Evolutionary conservation across 2,329 filamentous ascomycete species (phyloP), one percentile per base, ranked within the genome.

Genomic region (Alternaria sp.): DNA sequence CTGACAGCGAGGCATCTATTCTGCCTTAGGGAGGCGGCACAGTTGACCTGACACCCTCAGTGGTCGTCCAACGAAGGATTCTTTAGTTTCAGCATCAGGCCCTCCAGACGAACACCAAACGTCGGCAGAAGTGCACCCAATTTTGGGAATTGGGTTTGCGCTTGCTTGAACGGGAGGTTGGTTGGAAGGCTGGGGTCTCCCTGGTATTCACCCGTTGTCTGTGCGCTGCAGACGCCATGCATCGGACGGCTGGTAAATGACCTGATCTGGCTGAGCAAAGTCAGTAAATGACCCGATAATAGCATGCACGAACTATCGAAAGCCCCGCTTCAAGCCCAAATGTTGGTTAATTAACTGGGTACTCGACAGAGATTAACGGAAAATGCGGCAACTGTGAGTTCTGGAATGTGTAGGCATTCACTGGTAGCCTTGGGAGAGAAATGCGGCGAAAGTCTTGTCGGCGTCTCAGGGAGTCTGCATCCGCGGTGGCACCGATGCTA

Each of bases 321-420:
- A 55, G 64, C 66, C 69, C 72, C 73, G 67, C 71, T 75, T 72
- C 57, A 12, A 66, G 71, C 54, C 42, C 24, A 22, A 77, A 73
- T 74, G 68, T 57, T 48, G 63, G 68, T 60, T 75, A 78, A 78
- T 75, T 78, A 75, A 62, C 65, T 63, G 52, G 53, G 32, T 44
- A 59, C 44, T 60, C 24, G 56, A 41, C 54, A 43, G 32, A 68
- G 61, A 62, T 69, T 66, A 64, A 53, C 61, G 61, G 63, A 64
- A 58, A 59, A 66, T 71, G 53, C 59, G 57, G 49, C 55, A 54
- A 52, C 47, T 26, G 48, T 34, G 51, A 34, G 24, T 44, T 51
- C 26, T 32, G 32, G 22, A 28, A 42, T 39, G 46, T n/a, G 38
- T 46, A 30, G 32, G 24, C 43, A 28, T 36, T 44, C 28, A 28